Evolutionary conservation across 371 early-diverging fungal genomes (phyloP).

Genomic region (Mortierella polycephala): DNA sequence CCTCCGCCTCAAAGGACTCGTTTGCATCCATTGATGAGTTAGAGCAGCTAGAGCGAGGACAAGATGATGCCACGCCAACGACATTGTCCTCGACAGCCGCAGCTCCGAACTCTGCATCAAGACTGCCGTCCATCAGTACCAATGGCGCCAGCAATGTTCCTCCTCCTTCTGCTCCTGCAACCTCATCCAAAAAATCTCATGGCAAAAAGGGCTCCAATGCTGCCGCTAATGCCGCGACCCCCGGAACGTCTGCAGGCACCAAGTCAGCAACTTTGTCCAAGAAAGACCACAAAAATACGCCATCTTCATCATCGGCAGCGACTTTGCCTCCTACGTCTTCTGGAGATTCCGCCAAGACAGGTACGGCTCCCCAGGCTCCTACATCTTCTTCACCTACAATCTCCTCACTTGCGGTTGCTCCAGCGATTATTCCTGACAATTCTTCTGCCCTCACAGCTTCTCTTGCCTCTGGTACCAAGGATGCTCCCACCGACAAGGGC

Average conservation of each 20-base stretch:
- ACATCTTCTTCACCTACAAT: conserved; percentile 7
- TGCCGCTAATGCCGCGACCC: background rate
- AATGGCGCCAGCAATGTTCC: background rate
- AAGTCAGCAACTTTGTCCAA: conserved; percentile 6
- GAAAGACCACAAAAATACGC: conserved; percentile 11
- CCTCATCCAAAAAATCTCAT: background rate
- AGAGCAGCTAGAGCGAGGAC: conserved; percentile 1
- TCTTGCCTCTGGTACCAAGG: background rate
- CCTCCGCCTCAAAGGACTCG: conserved; percentile 15
- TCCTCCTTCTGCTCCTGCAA: background rate
- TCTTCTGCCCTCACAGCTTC: background rate
- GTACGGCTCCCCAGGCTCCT: background rate
- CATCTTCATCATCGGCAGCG: background rate
- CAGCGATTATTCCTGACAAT: background rate
- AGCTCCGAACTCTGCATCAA: background rate
- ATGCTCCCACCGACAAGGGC: background rate
- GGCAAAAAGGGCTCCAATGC: conserved; percentile 8
- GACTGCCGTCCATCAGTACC: background rate
- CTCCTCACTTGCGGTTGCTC: conserved; percentile 13
- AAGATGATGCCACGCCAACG: background rate
- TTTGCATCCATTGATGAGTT: conserved; percentile 21
- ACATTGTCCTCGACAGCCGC: background rate
- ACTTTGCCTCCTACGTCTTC: conserved; percentile 12
- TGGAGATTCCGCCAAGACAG: background rate
- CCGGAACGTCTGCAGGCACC: background rate